Conservation (phyloP, 2,329 filamentous ascomycete species). For the Teratosphaeria pseudoeucalypti region DNA sequence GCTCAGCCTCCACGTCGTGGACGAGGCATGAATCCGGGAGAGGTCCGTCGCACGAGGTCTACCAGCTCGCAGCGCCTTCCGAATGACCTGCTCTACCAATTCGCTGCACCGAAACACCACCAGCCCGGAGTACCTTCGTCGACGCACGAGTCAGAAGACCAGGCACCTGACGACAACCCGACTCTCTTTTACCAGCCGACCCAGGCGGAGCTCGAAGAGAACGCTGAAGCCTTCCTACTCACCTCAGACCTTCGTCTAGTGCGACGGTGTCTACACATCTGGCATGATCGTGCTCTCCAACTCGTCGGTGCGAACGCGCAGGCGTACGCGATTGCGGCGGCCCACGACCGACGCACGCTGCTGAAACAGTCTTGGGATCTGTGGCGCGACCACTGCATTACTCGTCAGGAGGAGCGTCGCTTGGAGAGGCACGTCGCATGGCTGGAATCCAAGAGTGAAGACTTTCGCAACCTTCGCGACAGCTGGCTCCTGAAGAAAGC, state of each 20-base stretch:
- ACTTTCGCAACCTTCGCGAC: not conserved
- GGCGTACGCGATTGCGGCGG: slow-evolving; percentile 32
- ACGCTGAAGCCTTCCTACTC: slow-evolving; percentile 19
- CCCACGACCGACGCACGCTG: slow-evolving; percentile 41
- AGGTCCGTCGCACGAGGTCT: slow-evolving; percentile 12
- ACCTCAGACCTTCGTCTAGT: slow-evolving; percentile 12
- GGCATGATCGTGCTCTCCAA: slow-evolving; percentile 35
- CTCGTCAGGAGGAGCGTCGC: slow-evolving; percentile 5
- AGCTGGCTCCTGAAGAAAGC: slow-evolving; percentile 44
- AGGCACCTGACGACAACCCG: slow-evolving; percentile 7
- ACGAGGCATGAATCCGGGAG: not conserved
- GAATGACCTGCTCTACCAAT: slow-evolving; percentile 1
- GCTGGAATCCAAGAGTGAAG: not conserved
- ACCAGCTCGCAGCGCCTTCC: slow-evolving; percentile 11
- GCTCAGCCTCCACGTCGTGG: slow-evolving; percentile 12
- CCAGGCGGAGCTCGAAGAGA: slow-evolving; percentile 17
- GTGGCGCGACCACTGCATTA: slow-evolving; percentile 33
- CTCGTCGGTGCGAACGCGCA: slow-evolving; percentile 18
- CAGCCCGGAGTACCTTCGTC: slow-evolving; percentile 9
- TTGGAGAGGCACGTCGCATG: not conserved
- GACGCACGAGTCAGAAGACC: slow-evolving; percentile 7
- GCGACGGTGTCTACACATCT: slow-evolving; percentile 22
- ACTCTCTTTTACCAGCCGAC: slow-evolving; percentile 16
- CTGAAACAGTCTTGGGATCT: slow-evolving; percentile 43
- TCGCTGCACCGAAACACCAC: slow-evolving; percentile 8